Evolutionary conservation across 345 rosid genomes (phyloP), one percentile per base, ranked within the genome.

Genomic region (Bruguiera parviflora): DNA sequence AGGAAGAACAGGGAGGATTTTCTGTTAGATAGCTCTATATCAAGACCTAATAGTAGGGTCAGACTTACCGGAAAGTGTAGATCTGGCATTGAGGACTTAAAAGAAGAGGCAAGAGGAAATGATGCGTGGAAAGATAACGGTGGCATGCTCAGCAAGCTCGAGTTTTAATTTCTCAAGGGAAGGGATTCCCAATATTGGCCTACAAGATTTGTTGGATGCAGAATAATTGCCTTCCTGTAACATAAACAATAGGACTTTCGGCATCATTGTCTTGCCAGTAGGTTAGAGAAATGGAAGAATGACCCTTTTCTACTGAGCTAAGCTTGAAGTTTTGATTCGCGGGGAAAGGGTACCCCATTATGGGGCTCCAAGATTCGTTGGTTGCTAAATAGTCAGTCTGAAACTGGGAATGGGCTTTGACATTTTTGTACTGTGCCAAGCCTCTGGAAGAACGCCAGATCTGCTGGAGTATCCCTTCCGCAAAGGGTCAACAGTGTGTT

Each of bases 1-100:
- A 72, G 85, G 52, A 84, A 84, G 64, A 69, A 64, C 69, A 43
- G 65, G 3, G 84, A 83, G 63, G 74, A 72, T 56, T 72, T 58
- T 49, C 31, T 84, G 29, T 56, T 68, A 57, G 71, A 61, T 63
- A 80, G 56, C 43, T 35, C 82, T 11, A 72, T 65, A 73, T 73
- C 82, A 24, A 65, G 76, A 65, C 79, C 78, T 28, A 83, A 76
- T 25, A 56, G 63, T 22, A 79, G 63, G 75, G 51, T 52, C 55
- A 66, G 66, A 15, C 51, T 63, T 29, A 19, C 56, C 13, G 61
- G 53, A 15, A 58, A 74, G 60, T 56, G 63, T 33, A 63, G 59
- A 13, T 21, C 53, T 49, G 69, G 35, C 0, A 60, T 63, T n/a
- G 32, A 46, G 53, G 73, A 63, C 64, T 46, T 68, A 33, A 51